A percentile compares a stretch with the other conserved stretches of the same genome.
These are phyloP conservation scores for Phalaenopsis equestris DNA, from an alignment of 106 monocot species.

Conservation along the genomic window DNA sequence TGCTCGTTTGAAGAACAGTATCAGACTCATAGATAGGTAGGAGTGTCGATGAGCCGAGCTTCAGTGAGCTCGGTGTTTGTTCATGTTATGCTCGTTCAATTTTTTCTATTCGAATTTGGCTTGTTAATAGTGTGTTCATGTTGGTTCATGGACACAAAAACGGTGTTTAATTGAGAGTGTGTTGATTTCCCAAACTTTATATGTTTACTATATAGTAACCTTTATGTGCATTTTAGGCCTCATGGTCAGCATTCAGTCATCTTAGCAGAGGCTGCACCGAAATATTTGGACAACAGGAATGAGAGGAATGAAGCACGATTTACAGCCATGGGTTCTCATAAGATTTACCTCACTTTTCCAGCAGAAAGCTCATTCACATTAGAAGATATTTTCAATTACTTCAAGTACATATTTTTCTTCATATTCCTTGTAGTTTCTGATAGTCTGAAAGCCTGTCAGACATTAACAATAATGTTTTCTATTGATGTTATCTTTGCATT, in stretches of 20 bases:
- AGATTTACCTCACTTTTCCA: constrained; percentile 92
- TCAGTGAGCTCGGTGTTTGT: too few species aligned
- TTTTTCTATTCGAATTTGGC: too few species aligned
- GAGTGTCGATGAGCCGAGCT: too few species aligned
- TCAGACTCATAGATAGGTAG: constrained; percentile 62
- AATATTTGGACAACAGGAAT: constrained; percentile 34
- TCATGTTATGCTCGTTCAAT: too few species aligned
- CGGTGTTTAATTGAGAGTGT: too few species aligned
- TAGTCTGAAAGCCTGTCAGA: not conserved
- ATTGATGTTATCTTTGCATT: not conserved
- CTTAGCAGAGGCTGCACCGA: constrained; percentile 41
- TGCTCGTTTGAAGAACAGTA: constrained; percentile 49
- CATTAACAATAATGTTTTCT: not conserved
- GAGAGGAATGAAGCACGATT: constrained; percentile 17
- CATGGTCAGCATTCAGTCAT: constrained; percentile 73
- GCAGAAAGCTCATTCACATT: constrained; percentile 71
- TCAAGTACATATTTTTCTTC: constrained; percentile 34
- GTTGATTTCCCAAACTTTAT: not conserved
- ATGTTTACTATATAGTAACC: not conserved
- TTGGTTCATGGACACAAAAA: too few species aligned
- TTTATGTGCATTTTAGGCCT: constrained; percentile 33
- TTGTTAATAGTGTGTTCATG: too few species aligned
- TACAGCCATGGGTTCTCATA: constrained; percentile 29
- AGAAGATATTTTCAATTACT: constrained; percentile 68
- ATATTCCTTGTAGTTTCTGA: not conserved